Conservation (phyloP, 1,284 basidiomycete genomes). For the Pseudozyma sp. region DNA sequence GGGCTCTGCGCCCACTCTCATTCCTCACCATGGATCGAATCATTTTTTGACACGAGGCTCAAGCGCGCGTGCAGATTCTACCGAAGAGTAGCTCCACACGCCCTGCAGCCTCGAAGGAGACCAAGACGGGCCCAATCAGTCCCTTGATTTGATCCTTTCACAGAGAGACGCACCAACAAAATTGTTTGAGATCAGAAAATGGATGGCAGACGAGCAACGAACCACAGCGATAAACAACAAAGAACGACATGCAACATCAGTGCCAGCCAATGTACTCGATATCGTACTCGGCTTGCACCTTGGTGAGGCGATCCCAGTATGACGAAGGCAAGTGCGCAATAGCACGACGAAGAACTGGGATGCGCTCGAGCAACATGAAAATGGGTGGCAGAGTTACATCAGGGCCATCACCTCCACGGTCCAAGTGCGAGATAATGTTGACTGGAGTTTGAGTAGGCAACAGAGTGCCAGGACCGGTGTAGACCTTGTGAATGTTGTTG, state of each 20-base stretch:
- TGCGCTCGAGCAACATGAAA: slow-evolving; percentile 21
- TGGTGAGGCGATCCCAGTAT: slow-evolving; percentile 44
- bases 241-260: not conserved
- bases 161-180: no score
- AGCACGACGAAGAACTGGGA: slow-evolving; percentile 30
- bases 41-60: no score
- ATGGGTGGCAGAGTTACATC: slow-evolving; percentile 27
- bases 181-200: no score
- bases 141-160: no score
- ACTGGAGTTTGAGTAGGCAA: slow-evolving; percentile 32
- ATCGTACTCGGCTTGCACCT: slow-evolving; percentile 29
- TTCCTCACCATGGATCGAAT: no score
- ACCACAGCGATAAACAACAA: not conserved
- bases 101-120: no score
- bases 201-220: no score
- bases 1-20: no score
- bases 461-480: slow-evolving; percentile 48
- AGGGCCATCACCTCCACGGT: slow-evolving; percentile 34
- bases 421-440: slow-evolving; percentile 46
- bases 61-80: no score
- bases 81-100: no score
- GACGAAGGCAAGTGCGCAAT: slow-evolving; percentile 39
- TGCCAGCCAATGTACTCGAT: slow-evolving; percentile 27
- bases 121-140: no score
- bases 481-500: slow-evolving; percentile 28